A percentile compares a stretch with the other conserved stretches of the same genome.
Evolutionary conservation across 2,329 filamentous ascomycete genomes (phyloP).

Genomic region (Colletotrichum abscissum): DNA sequence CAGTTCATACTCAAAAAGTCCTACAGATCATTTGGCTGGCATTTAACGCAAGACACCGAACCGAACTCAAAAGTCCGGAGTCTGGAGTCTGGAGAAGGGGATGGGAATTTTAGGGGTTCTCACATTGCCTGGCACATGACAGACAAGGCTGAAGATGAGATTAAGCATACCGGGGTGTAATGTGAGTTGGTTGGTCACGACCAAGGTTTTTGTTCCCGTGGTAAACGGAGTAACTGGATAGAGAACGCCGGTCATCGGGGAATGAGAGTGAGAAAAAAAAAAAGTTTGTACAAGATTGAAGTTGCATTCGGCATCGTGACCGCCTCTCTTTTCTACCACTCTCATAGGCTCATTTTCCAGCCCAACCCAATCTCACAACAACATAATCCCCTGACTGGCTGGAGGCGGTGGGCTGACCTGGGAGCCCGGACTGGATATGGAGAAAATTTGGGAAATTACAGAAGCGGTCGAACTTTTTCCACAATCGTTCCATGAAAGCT

Average conservation of each 20-base stretch:
- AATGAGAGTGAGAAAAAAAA: background rate
- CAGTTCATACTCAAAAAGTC: background rate
- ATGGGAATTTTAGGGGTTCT: background rate
- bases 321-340: background rate
- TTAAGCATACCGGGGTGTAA: background rate
- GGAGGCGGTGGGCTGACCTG: background rate
- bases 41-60: background rate
- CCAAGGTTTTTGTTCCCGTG: background rate
- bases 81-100: background rate
- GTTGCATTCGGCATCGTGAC: background rate
- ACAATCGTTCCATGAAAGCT: constrained; percentile 30
- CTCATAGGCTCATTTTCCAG: background rate
- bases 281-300: background rate
- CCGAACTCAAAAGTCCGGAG: background rate
- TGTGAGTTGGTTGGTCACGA: background rate
- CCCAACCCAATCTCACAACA: background rate
- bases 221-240: background rate
- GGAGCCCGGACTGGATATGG: background rate
- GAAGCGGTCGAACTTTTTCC: constrained; percentile 7
- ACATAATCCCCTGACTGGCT: background rate
- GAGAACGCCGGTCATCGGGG: background rate
- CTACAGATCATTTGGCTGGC: background rate
- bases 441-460: constrained; percentile 1
- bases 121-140: background rate
- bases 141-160: constrained; percentile 1